Base-by-base conservation (phyloP, 306 rosid genomes). In the Heteromeles arbutifolia region DNA sequence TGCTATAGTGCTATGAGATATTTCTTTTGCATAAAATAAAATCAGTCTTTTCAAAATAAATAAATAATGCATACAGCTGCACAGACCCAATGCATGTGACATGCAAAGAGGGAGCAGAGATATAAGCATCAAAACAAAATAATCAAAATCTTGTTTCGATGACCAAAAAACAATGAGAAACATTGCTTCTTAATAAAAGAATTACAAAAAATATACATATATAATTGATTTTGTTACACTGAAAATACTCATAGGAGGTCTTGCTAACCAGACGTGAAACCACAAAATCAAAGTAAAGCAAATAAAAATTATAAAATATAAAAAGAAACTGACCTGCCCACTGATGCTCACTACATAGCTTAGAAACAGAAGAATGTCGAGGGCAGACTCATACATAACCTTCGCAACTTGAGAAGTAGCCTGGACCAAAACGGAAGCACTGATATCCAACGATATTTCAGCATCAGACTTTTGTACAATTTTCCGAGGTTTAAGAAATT, bases 401-500 rank as follows among this genome's bases (percentile, higher is more conserved):
- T 95, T 84, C 11, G 96, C 88, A 78, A 92, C 87, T 87, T 95
- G 98, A 80, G 88, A 85, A 39, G 96, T 89, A 71, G 96, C 90
- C 74, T 92, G 97, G 67, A 90, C 97, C 85, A 90, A 62, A 70
- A 88, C 74, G 63, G 91, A 84, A 76, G 91, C 84, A 81, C 79
- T 89, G 70, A 88, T 80, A 81, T 86, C 86, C 66, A 90, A 82
- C 26, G 80, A 76, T 64, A 84, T 81, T 71, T 80, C 87, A 59
- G 82, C 76, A 75, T 86, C 86, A 76, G 70, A 74, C 8, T 84
- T 76, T 34, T 79, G 88, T 48, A 75, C 26, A 25, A 83, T 70
- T 84, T 87, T 95, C 70, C 70, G 88, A n/a, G 98, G 98, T 78
- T 92, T 96, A 73, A 92, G 86, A 86, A 87, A 87, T 82, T 95